Evolutionary conservation across 345 rosid species (phyloP).

Genomic region (Euphorbia lathyris): DNA sequence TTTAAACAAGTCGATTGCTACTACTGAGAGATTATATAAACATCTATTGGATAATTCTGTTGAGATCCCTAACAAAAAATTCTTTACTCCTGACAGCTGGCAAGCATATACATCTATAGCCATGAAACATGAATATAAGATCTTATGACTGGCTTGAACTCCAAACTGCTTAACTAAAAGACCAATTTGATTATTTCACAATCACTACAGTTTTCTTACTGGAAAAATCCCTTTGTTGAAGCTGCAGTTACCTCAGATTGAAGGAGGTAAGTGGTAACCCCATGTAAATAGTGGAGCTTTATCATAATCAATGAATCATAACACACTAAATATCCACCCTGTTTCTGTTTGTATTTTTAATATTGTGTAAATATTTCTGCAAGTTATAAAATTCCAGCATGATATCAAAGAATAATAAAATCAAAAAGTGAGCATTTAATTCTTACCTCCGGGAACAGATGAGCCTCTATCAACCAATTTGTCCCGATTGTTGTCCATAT

Average conservation of each 20-base stretch:
- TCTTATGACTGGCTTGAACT: neutral
- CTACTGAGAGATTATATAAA: neutral
- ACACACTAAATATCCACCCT: neutral
- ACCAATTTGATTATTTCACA: neutral
- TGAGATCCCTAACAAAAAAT: neutral
- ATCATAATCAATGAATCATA: neutral
- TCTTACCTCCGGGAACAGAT: conserved; percentile 33
- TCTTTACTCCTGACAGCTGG: conserved; percentile 1
- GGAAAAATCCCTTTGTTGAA: neutral
- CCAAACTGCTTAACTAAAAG: neutral
- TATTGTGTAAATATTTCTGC: neutral
- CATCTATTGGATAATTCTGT: neutral
- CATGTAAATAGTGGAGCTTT: no score
- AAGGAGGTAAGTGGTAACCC: neutral
- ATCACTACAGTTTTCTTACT: neutral
- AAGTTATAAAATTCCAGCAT: neutral
- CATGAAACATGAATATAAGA: neutral
- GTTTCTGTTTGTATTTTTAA: neutral
- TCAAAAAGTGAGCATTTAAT: neutral
- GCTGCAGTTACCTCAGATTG: neutral
- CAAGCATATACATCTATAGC: neutral
- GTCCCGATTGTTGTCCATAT: conserved; percentile 25
- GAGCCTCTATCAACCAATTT: conserved; percentile 24
- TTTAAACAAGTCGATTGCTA: neutral
- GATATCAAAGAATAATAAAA: conserved; percentile 1